Evolutionary conservation across 2,329 filamentous ascomycete genomes (phyloP), one percentile per base, ranked within the genome.

Genomic region (Microcyclospora tardicrescens): DNA sequence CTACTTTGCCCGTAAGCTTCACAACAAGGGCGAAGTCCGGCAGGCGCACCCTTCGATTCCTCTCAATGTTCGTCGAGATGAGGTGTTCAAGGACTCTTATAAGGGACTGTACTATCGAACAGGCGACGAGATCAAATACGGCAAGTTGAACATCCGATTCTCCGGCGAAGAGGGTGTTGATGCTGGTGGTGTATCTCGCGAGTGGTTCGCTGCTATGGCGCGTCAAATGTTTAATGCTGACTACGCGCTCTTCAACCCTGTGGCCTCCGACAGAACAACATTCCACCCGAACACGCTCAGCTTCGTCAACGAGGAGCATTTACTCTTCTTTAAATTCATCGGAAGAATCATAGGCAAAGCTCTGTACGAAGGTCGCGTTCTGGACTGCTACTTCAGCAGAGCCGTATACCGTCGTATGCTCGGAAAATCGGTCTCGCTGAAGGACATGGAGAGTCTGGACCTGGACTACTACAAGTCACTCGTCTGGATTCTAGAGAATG

Each of bases 311-410:
- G 80, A 84, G 28, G 89, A 98, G 62, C 93, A 98, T 67, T 64
- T 96, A 43, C 78, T 85, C 69, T 98, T 95, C 73, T 98, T 98
- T 76, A 96, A 96, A 60, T 98, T 98, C 64, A 95, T 98, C 54
- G 91, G 91, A 32, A 84, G 91, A 36, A 86, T 98, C 62, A 98
- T 98, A 51, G 93, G 91, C 54, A 98, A 98, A 64, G 91, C 91
- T 29, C 72, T 98, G 35, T 98, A 96, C 61, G 93, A 98, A 66
- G 84, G 85, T 34, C 83, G 91, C 40, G 79, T 98, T 28, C 77
- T 98, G 24, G 91, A 98, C 61, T 98, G 91, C 62, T 93, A 96
- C 71, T 98, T 98, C 68, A 96, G 89, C 64, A 80, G 91, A 57
- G 93, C 93, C 11, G 89, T 98, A 37, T 98, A 98, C 72, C 96